phyloP scores from a whole-genome alignment of 345 rosid species.

The Xanthoceras sorbifolium region DNA sequence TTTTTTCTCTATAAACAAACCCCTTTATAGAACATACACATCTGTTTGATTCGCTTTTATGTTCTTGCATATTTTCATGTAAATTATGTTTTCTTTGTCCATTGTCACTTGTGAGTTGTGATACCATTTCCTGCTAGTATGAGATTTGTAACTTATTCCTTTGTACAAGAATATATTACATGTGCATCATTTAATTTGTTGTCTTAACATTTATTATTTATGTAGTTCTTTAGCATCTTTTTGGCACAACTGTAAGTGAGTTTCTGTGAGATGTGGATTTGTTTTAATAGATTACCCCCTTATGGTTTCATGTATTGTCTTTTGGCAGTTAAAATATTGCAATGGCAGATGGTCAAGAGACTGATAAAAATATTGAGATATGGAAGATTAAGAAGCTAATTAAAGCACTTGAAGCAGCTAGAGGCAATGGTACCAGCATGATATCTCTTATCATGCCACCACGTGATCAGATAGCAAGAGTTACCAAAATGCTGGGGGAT shows the following conservation, averaged over 20 bases:
- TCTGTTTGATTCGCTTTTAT: too few species aligned
- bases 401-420: constrained; percentile 67
- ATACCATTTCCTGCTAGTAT: too few species aligned
- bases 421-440: constrained; percentile 84
- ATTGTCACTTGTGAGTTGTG: too few species aligned
- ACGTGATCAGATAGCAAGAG: constrained; percentile 67
- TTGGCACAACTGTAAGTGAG: neutral
- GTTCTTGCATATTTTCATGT: too few species aligned
- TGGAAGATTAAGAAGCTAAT: constrained; percentile 77
- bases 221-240: neutral
- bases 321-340: neutral
- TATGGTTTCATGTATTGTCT: neutral
- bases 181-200: neutral
- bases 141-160: too few species aligned
- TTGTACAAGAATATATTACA: too few species aligned
- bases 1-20: too few species aligned
- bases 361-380: constrained; percentile 68
- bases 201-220: neutral
- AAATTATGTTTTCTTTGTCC: too few species aligned
- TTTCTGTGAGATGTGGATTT: neutral
- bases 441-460: constrained; percentile 80
- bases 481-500: constrained; percentile 75
- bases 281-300: neutral
- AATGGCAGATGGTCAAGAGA: constrained; percentile 59
- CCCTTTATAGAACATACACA: too few species aligned